These are phyloP conservation scores for Delitschia confertaspora DNA, from an alignment of 495 filamentous ascomycete species.

Conservation along the genomic window DNA sequence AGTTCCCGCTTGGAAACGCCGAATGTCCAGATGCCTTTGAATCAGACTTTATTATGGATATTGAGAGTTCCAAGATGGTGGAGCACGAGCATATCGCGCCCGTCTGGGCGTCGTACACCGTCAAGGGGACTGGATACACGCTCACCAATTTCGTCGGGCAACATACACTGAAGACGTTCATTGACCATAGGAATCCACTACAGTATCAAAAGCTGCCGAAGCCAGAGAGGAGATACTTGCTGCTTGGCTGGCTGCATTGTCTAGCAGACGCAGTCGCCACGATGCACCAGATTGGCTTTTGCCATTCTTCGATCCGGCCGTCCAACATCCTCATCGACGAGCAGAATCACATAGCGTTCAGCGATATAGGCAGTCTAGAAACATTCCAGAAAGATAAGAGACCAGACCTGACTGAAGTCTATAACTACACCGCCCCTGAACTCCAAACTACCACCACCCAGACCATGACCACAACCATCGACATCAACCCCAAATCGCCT, in stretches of 20 bases:
- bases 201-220: conserved; percentile 65
- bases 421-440: conserved; percentile 84
- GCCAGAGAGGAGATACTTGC: conserved; percentile 53
- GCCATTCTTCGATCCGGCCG: conserved; percentile 75
- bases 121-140: conserved; percentile 61
- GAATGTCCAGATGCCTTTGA: conserved; percentile 38
- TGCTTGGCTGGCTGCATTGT: conserved; percentile 85
- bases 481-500: too few relatives aligned
- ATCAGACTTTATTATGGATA: conserved; percentile 61
- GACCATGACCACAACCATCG: background rate
- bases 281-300: conserved; percentile 62
- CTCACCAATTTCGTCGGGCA: conserved; percentile 70
- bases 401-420: conserved; percentile 63
- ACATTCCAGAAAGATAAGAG: conserved; percentile 45
- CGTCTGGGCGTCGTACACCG: conserved; percentile 70
- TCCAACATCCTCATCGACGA: conserved; percentile 70
- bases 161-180: conserved; percentile 65
- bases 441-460: conserved; percentile 5
- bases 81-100: conserved; percentile 75
- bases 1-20: conserved; percentile 53
- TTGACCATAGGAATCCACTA: conserved; percentile 45
- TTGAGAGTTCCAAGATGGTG: conserved; percentile 53
- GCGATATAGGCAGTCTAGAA: conserved; percentile 60
- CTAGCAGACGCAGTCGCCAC: conserved; percentile 67
- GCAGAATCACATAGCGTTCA: conserved; percentile 62